Evolutionary conservation across 2,329 filamentous ascomycete species (phyloP).

Genomic region (Aspergillus sojae): DNA sequence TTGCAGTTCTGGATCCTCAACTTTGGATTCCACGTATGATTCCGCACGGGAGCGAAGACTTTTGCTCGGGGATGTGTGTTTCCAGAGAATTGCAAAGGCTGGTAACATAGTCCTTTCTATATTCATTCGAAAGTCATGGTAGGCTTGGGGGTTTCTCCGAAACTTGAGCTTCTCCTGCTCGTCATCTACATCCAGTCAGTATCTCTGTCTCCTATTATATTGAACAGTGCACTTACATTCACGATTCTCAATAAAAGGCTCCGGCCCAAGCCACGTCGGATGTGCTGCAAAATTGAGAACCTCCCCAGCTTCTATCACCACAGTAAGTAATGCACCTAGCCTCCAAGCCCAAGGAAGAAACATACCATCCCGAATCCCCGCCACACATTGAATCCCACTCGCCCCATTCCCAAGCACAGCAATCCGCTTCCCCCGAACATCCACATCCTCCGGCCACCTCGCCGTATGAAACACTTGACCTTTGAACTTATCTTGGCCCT

Average conservation of each 20-base stretch:
- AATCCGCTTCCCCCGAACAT: slow-evolving; percentile 28
- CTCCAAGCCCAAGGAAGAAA: too few relatives aligned
- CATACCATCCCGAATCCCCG: not conserved
- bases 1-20: not conserved
- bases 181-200: slow-evolving; percentile 21
- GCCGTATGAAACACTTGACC: slow-evolving; percentile 31
- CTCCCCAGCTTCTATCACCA: slow-evolving; percentile 16
- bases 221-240: not conserved
- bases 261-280: slow-evolving; percentile 30
- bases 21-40: not conserved
- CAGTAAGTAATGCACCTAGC: not conserved
- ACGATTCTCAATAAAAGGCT: slow-evolving; percentile 21
- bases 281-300: slow-evolving; percentile 32
- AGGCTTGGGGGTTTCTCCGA: slow-evolving; percentile 16
- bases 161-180: slow-evolving; percentile 28
- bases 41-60: not conserved
- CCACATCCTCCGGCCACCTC: slow-evolving; percentile 26
- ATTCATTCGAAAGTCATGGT: slow-evolving; percentile 4
- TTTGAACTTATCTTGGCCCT: slow-evolving; percentile 27
- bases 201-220: too few relatives aligned
- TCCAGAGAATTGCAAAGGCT: slow-evolving; percentile 2
- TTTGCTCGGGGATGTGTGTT: not conserved
- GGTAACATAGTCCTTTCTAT: slow-evolving; percentile 7
- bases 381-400: slow-evolving; percentile 40
- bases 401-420: slow-evolving; percentile 36